A percentile compares a stretch with the other conserved stretches of the same genome.
Evolutionary conservation across 2,329 filamentous ascomycete species (phyloP).

Genomic region (Raffaelea deltoideospora): DNA sequence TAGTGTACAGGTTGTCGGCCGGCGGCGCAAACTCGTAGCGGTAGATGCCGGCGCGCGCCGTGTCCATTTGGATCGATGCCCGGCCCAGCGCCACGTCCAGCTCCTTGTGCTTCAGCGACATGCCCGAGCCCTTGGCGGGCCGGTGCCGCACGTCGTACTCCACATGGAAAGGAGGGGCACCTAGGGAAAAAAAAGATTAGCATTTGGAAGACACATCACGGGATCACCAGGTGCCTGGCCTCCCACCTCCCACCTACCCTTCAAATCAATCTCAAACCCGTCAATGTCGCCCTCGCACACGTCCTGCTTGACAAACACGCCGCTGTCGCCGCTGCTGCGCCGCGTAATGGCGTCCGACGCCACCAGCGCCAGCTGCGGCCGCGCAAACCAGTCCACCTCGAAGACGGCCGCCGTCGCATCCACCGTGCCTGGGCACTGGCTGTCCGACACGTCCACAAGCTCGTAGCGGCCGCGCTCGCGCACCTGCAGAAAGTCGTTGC

Average conservation of each 20-base stretch:
- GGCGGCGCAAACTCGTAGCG: slow-evolving; percentile 75
- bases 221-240: not conserved
- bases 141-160: slow-evolving; percentile 69
- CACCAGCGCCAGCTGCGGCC: slow-evolving; percentile 55
- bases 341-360: slow-evolving; percentile 44
- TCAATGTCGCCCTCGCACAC: slow-evolving; percentile 94
- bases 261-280: slow-evolving; percentile 64
- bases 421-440: slow-evolving; percentile 66
- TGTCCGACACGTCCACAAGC: slow-evolving; percentile 62
- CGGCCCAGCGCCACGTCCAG: slow-evolving; percentile 64
- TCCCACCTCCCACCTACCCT: slow-evolving; percentile 51
- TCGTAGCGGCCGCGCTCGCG: slow-evolving; percentile 61
- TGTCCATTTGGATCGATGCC: slow-evolving; percentile 75
- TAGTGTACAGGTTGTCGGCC: slow-evolving; percentile 73
- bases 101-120: slow-evolving; percentile 50
- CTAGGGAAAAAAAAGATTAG: slow-evolving; percentile 20
- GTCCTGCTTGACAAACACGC: slow-evolving; percentile 55
- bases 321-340: slow-evolving; percentile 30
- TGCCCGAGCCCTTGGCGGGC: slow-evolving; percentile 40
- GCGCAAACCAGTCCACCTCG: slow-evolving; percentile 69
- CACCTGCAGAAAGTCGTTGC: slow-evolving; percentile 57
- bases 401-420: slow-evolving; percentile 62
- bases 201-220: not conserved
- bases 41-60: slow-evolving; percentile 65
- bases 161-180: slow-evolving; percentile 66